phyloP scores from a whole-genome alignment of 2,329 filamentous ascomycete species.

The Macrophomina pseudophaseolina region DNA sequence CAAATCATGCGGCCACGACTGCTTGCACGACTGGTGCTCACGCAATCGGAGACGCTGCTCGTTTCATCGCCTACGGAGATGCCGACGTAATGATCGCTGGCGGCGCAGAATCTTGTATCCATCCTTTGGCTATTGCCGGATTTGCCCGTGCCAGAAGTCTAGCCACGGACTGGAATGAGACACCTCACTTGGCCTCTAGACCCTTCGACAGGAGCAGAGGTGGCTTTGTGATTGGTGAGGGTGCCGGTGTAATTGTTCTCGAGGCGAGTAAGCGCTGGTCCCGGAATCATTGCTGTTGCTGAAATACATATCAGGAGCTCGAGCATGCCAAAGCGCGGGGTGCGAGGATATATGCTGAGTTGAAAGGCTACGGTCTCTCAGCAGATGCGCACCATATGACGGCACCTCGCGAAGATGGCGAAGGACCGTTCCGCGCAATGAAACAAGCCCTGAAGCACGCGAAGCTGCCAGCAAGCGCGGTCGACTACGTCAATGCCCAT shows the following conservation, averaged over 20 bases:
- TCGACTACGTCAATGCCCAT: slow-evolving; percentile 96
- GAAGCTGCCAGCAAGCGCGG: slow-evolving; percentile 66
- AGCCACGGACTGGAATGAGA: slow-evolving; percentile 78
- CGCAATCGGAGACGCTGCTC: slow-evolving; percentile 90
- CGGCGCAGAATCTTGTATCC: slow-evolving; percentile 92
- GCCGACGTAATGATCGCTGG: slow-evolving; percentile 97
- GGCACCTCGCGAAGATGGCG: slow-evolving; percentile 80
- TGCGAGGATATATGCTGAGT: slow-evolving; percentile 84
- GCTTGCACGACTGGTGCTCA: slow-evolving; percentile 97
- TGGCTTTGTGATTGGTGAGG: slow-evolving; percentile 93
- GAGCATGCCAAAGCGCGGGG: slow-evolving; percentile 82
- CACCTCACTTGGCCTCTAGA: slow-evolving; percentile 73
- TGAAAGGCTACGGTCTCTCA: slow-evolving; percentile 87
- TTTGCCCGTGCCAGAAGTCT: slow-evolving; percentile 88
- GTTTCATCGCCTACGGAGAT: slow-evolving; percentile 89
- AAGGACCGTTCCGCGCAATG: slow-evolving; percentile 85
- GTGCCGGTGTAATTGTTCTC: slow-evolving; percentile 83
- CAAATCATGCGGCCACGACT: slow-evolving; percentile 90
- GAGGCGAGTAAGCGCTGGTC: slow-evolving; percentile 58
- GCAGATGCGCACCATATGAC: slow-evolving; percentile 95
- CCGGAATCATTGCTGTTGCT: slow-evolving; percentile 15
- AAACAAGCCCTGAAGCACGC: slow-evolving; percentile 78
- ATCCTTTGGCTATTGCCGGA: slow-evolving; percentile 89
- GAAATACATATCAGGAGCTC: slow-evolving; percentile 62
- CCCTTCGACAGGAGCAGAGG: slow-evolving; percentile 82